These are phyloP conservation scores for Echites panduratus DNA, from an alignment of 257 asterid genomes.

Conservation along the genomic window DNA sequence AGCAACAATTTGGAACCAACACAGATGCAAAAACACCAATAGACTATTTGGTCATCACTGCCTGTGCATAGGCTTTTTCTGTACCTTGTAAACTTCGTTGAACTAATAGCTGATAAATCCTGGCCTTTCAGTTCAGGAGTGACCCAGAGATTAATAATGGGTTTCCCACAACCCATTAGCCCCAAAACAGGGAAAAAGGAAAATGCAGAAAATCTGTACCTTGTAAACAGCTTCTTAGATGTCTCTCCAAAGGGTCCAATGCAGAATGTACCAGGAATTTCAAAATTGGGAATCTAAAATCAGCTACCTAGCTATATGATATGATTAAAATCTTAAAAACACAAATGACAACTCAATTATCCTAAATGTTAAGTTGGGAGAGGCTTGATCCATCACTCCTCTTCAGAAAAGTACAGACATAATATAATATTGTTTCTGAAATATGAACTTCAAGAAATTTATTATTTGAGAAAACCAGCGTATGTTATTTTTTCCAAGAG, in stretches of 20 bases:
- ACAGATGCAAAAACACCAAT: not conserved
- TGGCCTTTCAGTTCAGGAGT: not conserved
- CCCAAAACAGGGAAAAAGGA: no score
- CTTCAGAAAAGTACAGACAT: not conserved
- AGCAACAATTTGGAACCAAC: not conserved
- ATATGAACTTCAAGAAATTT: not conserved
- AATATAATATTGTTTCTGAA: not conserved
- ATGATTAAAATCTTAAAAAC: slow-evolving; percentile 1
- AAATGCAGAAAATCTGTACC: not conserved
- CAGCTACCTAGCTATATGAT: not conserved
- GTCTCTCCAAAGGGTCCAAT: not conserved
- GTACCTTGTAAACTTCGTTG: not conserved
- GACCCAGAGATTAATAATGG: not conserved
- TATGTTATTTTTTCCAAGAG: not conserved
- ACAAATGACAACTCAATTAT: not conserved
- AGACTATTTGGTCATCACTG: not conserved
- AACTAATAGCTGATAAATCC: not conserved
- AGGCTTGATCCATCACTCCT: not conserved
- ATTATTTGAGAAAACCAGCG: no score
- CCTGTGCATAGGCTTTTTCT: not conserved
- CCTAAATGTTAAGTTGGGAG: not conserved
- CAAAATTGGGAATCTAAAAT: not conserved
- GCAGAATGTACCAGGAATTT: not conserved
- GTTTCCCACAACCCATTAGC: not conserved
- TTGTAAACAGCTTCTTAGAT: not conserved